Base-by-base conservation (phyloP, 2,329 filamentous ascomycete genomes). In the Cercospora beticola region DNA sequence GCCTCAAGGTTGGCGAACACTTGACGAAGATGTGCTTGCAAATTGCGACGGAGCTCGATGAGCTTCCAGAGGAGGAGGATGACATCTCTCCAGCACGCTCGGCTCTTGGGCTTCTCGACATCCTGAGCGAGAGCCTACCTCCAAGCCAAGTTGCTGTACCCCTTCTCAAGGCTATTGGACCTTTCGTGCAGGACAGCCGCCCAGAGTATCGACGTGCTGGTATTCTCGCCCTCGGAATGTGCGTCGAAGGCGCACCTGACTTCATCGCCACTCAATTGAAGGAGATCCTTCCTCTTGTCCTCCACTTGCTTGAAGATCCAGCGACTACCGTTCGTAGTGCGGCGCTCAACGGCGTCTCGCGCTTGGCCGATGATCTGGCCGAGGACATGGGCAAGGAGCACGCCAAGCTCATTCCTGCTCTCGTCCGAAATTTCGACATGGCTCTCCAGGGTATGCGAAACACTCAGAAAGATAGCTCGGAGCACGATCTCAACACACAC, bases 61-160 rank as follows among this genome's bases (percentile, higher is more conserved):
- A 92, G 49, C 86, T 92, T 46, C 82, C 82, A 9, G 82, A 82
- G 62, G 90, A 94, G 65, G 92, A 94, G 69, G 93, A 97, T 72
- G 92, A 96, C 65, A 89, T 92, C 75, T 94, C 92, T 2, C 94
- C 95, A 49, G 91, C 93, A 61, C 87, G 93, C 64, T 92, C 92
- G 28, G 94, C 94, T 64, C 87, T 98, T 56, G 90, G 91, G 71
- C 86, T 99, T 49, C 89, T 99, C 63, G 94, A 98, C 76, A 91
- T 95, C 77, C 89, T 98, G 69, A 90, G 94, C 66, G 92, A 89
- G 76, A 93, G 92, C 78, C 85, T 99, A 10, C 94, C 95, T 64
- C 94, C 95, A 2, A 94, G 92, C 77, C 94, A 97, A 82, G 94
- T 97, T 43, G 91, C 97, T 67, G 93, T 97, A 23, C 94, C 95